Conservation (phyloP, 495 filamentous ascomycete species). For the Penicillium steckii region DNA sequence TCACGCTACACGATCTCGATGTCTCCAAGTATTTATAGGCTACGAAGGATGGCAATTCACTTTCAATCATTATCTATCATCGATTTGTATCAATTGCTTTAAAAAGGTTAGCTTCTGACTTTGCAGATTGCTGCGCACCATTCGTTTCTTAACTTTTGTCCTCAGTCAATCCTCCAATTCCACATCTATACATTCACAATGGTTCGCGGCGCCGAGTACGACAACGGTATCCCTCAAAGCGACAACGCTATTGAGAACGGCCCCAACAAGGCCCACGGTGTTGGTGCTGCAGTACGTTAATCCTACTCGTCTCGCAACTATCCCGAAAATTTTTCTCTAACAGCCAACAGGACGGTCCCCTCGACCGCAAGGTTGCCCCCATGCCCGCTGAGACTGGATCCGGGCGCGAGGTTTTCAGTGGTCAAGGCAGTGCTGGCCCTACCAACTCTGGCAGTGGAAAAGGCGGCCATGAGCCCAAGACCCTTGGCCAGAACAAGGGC, state of each 20-base stretch:
- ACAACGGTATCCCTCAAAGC: conserved; percentile 46
- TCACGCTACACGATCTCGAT: conserved; percentile 16
- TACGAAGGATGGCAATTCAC: neutral
- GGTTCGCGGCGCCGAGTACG: conserved; percentile 52
- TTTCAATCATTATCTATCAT: neutral
- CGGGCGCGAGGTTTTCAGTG: conserved; percentile 27
- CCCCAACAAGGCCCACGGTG: conserved; percentile 42
- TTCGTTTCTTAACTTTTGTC: neutral
- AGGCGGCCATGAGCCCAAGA: conserved; percentile 43
- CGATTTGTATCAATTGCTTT: neutral
- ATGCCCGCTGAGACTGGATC: conserved; percentile 41
- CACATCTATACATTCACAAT: conserved; percentile 30
- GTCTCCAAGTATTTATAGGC: conserved; percentile 7
- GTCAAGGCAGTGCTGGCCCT: conserved; percentile 21
- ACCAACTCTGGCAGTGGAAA: conserved; percentile 34
- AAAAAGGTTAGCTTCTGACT: neutral
- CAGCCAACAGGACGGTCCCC: conserved; percentile 29
- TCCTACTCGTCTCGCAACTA: too few relatives aligned
- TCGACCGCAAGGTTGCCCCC: conserved; percentile 45
- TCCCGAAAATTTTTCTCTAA: neutral
- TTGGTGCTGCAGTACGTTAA: conserved; percentile 35
- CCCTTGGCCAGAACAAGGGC: conserved; percentile 40
- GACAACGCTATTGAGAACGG: conserved; percentile 51
- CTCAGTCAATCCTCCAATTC: neutral
- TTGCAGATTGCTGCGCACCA: neutral